Evolutionary conservation across 2,329 filamentous ascomycete genomes (phyloP), one percentile per base, ranked within the genome.

Genomic region (Fusarium temperatum): DNA sequence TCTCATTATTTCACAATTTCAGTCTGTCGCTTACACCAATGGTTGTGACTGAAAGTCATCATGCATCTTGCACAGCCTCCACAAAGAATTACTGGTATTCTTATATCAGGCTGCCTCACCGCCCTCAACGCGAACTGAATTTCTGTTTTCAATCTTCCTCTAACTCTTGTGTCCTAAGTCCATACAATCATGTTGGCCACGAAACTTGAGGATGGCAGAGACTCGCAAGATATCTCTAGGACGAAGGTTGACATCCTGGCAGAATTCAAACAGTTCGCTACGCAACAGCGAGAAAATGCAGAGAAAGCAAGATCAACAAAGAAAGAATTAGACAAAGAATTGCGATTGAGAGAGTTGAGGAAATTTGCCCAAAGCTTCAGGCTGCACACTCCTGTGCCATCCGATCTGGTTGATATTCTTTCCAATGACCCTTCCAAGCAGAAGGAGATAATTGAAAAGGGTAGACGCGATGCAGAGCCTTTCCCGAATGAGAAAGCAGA

Each of bases 201-300:
- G n/a, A 44, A 44, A 15, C 2, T 0, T 24, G 15, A 44, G 2
- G 0, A 18, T 5, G n/a, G n/a, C 6, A 5, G 24, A 18, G 5
- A 44, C 42, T 10, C 42, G 6, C 41, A 1, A 42, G 39, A 15
- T 42, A 4, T 15, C 22, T 6, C 39, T 14, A n/a, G 1, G 38
- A 1, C 13, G 4, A 8, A 22, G 3, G 12, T 0, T 41, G 20
- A 38, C 5, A 8, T 41, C 18, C 7, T 22, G 18, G 11, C 2
- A 8, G 12, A 41, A 10, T n/a, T n/a, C 13, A 8, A 41, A n/a
- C 3, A 41, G 9, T 22, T 8, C 11, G 18, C 7, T 2, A 8
- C 0, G 22, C 39, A 24, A 44, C 5, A 13, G 42, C 42, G 15
- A 10, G 5, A 24, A 18, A 24, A 1, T 38, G 18, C 4, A 44